Evolutionary conservation across 352 stramenopile species (phyloP), one percentile per base, ranked within the genome.

Genomic region (Phytopythium oedochilum): DNA sequence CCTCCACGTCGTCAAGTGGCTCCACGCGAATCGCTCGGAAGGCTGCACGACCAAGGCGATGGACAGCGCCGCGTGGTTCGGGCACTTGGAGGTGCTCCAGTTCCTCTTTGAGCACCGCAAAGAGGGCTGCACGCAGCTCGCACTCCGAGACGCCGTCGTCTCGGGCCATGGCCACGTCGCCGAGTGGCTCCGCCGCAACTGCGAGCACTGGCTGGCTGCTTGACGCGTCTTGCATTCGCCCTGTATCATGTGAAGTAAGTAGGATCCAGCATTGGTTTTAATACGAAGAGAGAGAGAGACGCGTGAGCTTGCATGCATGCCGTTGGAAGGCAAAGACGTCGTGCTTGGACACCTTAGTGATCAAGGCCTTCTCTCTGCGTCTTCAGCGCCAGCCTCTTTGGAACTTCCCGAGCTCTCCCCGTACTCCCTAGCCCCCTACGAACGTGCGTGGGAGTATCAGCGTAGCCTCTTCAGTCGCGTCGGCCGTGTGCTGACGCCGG

Each of bases 381-480:
- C n/a, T n/a, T n/a, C n/a, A n/a, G n/a, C n/a, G n/a, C n/a, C n/a
- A n/a, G n/a, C n/a, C n/a, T n/a, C n/a, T n/a, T n/a, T n/a, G n/a
- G n/a, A n/a, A n/a, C n/a, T n/a, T n/a, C n/a, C n/a, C n/a, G n/a
- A n/a, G n/a, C n/a, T n/a, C n/a, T n/a, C n/a, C n/a, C n/a, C n/a
- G n/a, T n/a, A n/a, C n/a, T n/a, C n/a, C n/a, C n/a, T n/a, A n/a
- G n/a, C n/a, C n/a, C n/a, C n/a, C 15, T 22, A 17, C 12, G 14
- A 18, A 36, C 38, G n/a, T 32, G 18, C 18, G 10, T 52, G 20
- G 9, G 10, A 23, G 45, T 17, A 2, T 57, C 22, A 77, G 23
- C 68, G 55, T 31, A 77, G 47, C 35, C 62, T 64, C 57, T 73
- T 77, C 34, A 77, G 63, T 32, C 64, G 56, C 26, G 65, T 67